Evolutionary conservation across 164 flowering plant species (phyloP).

Genomic region (Dillenia suffruticosa): DNA sequence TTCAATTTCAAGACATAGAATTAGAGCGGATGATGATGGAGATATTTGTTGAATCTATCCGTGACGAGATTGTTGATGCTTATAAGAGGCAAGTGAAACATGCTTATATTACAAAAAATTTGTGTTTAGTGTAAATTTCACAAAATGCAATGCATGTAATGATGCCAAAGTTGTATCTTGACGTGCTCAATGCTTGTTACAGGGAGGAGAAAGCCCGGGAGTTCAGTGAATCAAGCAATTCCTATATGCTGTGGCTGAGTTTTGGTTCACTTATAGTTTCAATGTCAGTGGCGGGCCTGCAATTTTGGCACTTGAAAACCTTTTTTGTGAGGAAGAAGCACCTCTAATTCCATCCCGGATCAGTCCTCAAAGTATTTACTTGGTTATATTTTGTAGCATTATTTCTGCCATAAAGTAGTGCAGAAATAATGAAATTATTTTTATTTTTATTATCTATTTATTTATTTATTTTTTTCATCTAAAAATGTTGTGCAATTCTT

Average conservation of each 20-base stretch:
- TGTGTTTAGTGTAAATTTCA: background rate
- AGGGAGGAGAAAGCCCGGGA: slow-evolving; percentile 80
- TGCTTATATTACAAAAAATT: background rate
- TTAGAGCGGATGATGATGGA: slow-evolving; percentile 50
- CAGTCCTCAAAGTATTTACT: no score
- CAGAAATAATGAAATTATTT: no score
- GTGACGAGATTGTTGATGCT: slow-evolving; percentile 64
- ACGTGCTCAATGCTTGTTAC: slow-evolving; percentile 10
- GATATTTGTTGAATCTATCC: slow-evolving; percentile 47
- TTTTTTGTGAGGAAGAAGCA: slow-evolving; percentile 86
- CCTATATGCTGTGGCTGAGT: slow-evolving; percentile 59
- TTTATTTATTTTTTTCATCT: slow-evolving; percentile 6
- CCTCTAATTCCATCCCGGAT: slow-evolving; percentile 23
- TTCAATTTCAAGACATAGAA: slow-evolving; percentile 45
- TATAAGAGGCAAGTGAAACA: slow-evolving; percentile 41
- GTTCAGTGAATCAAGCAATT: slow-evolving; percentile 52
- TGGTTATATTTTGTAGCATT: no score
- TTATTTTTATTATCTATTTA: no score
- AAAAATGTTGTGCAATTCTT: no score
- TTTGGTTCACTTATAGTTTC: slow-evolving; percentile 57
- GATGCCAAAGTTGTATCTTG: background rate
- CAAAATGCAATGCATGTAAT: background rate
- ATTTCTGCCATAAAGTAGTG: no score
- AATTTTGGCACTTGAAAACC: slow-evolving; percentile 77
- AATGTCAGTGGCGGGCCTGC: slow-evolving; percentile 64